Conservation (phyloP, 768 basidiomycete species). For the Podaxis rugospora region DNA sequence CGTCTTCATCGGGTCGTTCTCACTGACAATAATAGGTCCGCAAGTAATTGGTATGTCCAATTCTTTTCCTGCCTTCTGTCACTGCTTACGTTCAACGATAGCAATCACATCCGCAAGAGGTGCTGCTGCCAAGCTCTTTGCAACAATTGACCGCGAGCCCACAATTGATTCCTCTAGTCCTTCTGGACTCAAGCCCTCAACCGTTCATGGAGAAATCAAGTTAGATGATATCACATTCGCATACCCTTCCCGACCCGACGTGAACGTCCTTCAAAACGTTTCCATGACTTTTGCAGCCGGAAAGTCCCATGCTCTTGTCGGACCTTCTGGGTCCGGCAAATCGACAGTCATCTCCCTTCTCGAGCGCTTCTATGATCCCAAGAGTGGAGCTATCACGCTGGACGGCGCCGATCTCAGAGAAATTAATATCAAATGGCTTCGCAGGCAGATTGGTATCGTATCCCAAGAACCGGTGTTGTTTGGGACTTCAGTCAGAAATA, state of each 20-base stretch:
- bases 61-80: constrained; percentile 36
- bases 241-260: constrained; percentile 69
- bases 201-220: constrained; percentile 61
- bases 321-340: constrained; percentile 65
- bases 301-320: constrained; percentile 63
- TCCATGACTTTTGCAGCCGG: constrained; percentile 60
- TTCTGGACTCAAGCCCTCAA: constrained; percentile 55
- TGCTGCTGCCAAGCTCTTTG: constrained; percentile 79
- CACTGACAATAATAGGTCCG: constrained; percentile 67
- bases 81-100: constrained; percentile 25
- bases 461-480: constrained; percentile 78
- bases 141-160: constrained; percentile 77
- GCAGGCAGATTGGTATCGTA: constrained; percentile 74
- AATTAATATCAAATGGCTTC: constrained; percentile 72
- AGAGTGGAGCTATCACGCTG: constrained; percentile 52
- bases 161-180: constrained; percentile 67
- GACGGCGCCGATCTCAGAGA: constrained; percentile 64
- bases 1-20: constrained; percentile 80
- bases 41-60: constrained; percentile 56
- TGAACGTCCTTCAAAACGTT: constrained; percentile 65
- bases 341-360: constrained; percentile 67
- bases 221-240: constrained; percentile 66
- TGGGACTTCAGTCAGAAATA: constrained; percentile 65
- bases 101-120: constrained; percentile 62
- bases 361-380: constrained; percentile 79